A percentile compares a stretch with the other conserved stretches of the same genome.
Conservation (phyloP, 1,284 basidiomycete species). For the Ustilago shanxiensis region DNA sequence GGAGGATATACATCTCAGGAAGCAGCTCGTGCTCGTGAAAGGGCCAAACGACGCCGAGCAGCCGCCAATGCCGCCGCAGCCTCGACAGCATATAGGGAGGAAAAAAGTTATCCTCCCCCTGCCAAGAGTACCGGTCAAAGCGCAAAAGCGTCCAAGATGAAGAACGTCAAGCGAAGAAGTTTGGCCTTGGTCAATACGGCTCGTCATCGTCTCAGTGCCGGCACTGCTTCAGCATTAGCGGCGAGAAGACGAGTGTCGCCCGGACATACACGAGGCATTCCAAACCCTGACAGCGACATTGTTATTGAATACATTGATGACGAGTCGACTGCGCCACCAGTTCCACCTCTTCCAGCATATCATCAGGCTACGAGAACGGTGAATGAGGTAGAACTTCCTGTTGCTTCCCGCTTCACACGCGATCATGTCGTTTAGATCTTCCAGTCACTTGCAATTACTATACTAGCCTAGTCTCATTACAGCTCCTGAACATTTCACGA, state of each 20-base stretch:
- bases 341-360: constrained; percentile 42
- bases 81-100: not conserved
- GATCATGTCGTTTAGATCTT: constrained; percentile 22
- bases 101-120: constrained; percentile 23
- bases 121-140: constrained; percentile 35
- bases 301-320: constrained; percentile 36
- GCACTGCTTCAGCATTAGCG: constrained; percentile 31
- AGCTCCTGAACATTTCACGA: too few species aligned
- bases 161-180: constrained; percentile 29
- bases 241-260: constrained; percentile 18
- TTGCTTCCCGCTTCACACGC: constrained; percentile 28
- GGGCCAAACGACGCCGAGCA: constrained; percentile 20
- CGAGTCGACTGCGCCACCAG: constrained; percentile 18
- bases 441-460: not conserved
- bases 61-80: not conserved
- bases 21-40: constrained; percentile 37
- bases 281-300: constrained; percentile 14
- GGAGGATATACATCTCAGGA: constrained; percentile 37
- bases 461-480: not conserved
- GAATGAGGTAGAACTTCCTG: constrained; percentile 14
- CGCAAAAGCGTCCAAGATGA: constrained; percentile 15
- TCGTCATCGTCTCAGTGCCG: constrained; percentile 29
- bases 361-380: constrained; percentile 23
- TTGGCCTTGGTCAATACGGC: constrained; percentile 37
- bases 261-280: constrained; percentile 12